These are phyloP conservation scores for Lipomyces spencermartinsiae DNA, from an alignment of 805 yeast genomes.

Conservation along the genomic window DNA sequence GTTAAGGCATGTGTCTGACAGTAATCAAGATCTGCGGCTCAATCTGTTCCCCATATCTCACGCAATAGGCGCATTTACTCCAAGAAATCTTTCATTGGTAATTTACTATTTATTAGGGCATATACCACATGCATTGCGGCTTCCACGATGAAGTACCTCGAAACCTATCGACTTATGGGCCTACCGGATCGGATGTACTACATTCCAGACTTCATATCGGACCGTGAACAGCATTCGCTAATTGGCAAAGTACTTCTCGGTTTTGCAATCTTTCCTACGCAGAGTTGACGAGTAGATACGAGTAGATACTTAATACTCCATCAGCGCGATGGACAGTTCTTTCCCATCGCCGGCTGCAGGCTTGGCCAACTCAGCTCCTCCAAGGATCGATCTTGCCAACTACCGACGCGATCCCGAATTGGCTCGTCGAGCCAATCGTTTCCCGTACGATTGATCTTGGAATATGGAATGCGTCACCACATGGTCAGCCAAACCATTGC, in stretches of 20 bases:
- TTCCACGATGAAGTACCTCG: constrained; percentile 15
- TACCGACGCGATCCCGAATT: constrained; percentile 21
- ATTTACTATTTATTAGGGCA: not conserved
- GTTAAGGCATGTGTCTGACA: too few species aligned
- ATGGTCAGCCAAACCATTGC: constrained; percentile 31
- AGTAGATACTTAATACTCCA: constrained; percentile 26
- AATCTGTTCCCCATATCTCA: too few species aligned
- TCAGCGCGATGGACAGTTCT: constrained; percentile 28
- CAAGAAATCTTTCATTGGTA: too few species aligned
- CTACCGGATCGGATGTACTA: constrained; percentile 27
- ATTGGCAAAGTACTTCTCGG: constrained; percentile 21
- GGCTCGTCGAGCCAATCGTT: constrained; percentile 28
- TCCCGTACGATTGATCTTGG: constrained; percentile 25
- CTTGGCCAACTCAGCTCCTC: constrained; percentile 33
- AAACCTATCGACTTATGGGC: constrained; percentile 13
- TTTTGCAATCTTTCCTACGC: not conserved
- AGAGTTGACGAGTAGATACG: not conserved
- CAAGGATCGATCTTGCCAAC: constrained; percentile 30
- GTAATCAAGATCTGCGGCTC: too few species aligned
- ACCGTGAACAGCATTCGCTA: constrained; percentile 21
- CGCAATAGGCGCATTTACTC: too few species aligned
- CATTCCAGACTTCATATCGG: constrained; percentile 27
- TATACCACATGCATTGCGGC: not conserved
- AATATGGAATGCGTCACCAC: constrained; percentile 30
- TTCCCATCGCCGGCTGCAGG: constrained; percentile 33